Conservation (phyloP, 768 basidiomycete species). For the Hygrophorus russula region DNA sequence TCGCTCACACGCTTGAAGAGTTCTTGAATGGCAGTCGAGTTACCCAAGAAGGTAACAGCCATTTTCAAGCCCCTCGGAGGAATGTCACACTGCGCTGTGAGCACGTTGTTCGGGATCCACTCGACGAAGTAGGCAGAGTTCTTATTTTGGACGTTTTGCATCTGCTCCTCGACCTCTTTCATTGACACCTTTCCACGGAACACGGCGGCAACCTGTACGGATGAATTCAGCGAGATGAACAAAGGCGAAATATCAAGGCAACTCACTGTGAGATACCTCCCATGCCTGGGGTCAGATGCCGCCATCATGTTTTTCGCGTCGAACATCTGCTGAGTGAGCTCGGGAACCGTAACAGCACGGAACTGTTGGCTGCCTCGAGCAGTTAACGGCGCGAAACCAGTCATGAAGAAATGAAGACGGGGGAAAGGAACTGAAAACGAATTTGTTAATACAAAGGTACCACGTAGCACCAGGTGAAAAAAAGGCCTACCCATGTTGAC, state of each 20-base stretch:
- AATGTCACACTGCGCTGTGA: constrained; percentile 97
- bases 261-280: constrained; percentile 89
- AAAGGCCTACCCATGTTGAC: constrained; percentile 84
- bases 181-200: constrained; percentile 99
- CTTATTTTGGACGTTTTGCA: constrained; percentile 96
- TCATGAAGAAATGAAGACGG: constrained; percentile 99
- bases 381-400: constrained; percentile 89
- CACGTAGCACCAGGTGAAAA: too few relatives aligned
- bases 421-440: constrained; percentile 77
- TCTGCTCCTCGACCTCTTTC: constrained; percentile 99
- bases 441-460: not conserved
- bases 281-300: constrained; percentile 92
- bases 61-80: constrained; percentile 92
- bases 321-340: constrained; percentile 99
- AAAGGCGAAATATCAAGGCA: not conserved
- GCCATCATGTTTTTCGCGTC: constrained; percentile 99
- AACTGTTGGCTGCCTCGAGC: constrained; percentile 92
- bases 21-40: constrained; percentile 95
- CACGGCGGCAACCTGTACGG: constrained; percentile 68
- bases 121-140: constrained; percentile 98
- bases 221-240: not conserved
- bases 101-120: constrained; percentile 99
- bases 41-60: constrained; percentile 96
- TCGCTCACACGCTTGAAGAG: constrained; percentile 98
- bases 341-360: constrained; percentile 94